Evolutionary conservation across 2,329 filamentous ascomycete genomes (phyloP).

Genomic region (Podosphaera fusca): DNA sequence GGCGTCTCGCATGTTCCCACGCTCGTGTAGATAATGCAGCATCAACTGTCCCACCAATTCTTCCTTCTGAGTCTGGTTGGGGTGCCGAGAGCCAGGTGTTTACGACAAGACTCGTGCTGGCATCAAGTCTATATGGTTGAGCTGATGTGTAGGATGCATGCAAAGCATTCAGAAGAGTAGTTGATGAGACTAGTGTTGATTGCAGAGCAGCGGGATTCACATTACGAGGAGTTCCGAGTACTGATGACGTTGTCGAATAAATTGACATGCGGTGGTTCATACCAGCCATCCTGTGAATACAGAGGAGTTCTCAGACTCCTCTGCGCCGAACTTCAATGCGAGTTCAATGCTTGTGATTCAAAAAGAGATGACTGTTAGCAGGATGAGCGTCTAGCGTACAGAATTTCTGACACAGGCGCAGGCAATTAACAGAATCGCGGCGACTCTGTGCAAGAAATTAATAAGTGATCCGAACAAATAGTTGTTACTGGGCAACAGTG

Average conservation of each 20-base stretch:
- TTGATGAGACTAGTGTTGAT: conserved; percentile 68
- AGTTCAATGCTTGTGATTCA: background rate
- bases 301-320: conserved; percentile 1
- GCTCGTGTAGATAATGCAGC: conserved; percentile 53
- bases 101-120: conserved; percentile 74
- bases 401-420: too few relatives aligned
- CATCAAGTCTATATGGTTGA: conserved; percentile 68
- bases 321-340: conserved; percentile 4
- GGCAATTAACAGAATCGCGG: too few relatives aligned
- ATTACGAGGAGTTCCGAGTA: conserved; percentile 30
- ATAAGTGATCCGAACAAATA: too few relatives aligned
- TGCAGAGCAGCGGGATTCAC: conserved; percentile 36
- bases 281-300: conserved; percentile 12
- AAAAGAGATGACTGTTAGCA: too few relatives aligned
- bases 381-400: too few relatives aligned
- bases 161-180: conserved; percentile 72
- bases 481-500: too few relatives aligned
- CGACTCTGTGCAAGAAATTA: too few relatives aligned
- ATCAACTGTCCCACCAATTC: conserved; percentile 59
- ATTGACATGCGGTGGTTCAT: conserved; percentile 25
- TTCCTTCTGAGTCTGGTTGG: conserved; percentile 44
- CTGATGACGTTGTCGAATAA: conserved; percentile 44
- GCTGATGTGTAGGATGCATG: conserved; percentile 72
- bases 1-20: conserved; percentile 87
- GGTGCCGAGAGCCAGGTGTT: conserved; percentile 84